phyloP scores from a whole-genome alignment of 2,329 filamentous ascomycete genomes.

The Fusarium sp. region DNA sequence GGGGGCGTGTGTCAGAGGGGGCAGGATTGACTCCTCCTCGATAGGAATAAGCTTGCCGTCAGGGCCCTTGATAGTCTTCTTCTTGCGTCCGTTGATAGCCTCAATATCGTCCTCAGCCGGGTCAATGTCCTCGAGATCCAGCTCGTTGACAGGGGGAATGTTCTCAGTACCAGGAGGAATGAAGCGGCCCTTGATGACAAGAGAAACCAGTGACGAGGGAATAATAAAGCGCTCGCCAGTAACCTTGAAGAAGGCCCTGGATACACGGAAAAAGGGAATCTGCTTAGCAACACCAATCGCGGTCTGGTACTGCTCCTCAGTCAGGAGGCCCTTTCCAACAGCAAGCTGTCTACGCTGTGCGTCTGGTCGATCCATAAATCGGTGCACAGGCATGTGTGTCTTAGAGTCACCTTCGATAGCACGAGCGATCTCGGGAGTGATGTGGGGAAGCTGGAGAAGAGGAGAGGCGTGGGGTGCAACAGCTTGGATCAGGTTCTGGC shows the following conservation, averaged over 20 bases:
- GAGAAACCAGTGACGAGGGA: conserved; percentile 89
- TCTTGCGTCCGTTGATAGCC: conserved; percentile 81
- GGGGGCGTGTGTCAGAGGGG: conserved; percentile 89
- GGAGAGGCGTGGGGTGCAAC: conserved; percentile 85
- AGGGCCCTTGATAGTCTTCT: conserved; percentile 71
- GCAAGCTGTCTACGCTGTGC: conserved; percentile 76
- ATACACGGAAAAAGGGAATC: conserved; percentile 83
- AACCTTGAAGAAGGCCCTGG: conserved; percentile 98
- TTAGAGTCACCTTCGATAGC: conserved; percentile 80
- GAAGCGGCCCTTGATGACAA: conserved; percentile 94
- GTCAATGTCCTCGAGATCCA: conserved; percentile 90
- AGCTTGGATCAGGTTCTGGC: conserved; percentile 91
- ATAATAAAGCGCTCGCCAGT: conserved; percentile 93
- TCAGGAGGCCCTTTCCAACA: conserved; percentile 76
- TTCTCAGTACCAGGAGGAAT: conserved; percentile 84
- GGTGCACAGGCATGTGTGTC: conserved; percentile 80
- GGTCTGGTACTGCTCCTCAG: conserved; percentile 78
- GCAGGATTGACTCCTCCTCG: conserved; percentile 73
- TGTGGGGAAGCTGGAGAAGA: conserved; percentile 89
- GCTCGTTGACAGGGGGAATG: conserved; percentile 77
- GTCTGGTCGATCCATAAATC: conserved; percentile 88
- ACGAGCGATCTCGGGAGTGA: conserved; percentile 74
- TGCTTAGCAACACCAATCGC: conserved; percentile 83
- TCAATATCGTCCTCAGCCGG: conserved; percentile 93
- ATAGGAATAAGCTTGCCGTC: conserved; percentile 67